Evolutionary conservation across 83 land plant genomes (phyloP), one percentile per base, ranked within the genome.

Genomic region (Diphasiastrum complanatum): DNA sequence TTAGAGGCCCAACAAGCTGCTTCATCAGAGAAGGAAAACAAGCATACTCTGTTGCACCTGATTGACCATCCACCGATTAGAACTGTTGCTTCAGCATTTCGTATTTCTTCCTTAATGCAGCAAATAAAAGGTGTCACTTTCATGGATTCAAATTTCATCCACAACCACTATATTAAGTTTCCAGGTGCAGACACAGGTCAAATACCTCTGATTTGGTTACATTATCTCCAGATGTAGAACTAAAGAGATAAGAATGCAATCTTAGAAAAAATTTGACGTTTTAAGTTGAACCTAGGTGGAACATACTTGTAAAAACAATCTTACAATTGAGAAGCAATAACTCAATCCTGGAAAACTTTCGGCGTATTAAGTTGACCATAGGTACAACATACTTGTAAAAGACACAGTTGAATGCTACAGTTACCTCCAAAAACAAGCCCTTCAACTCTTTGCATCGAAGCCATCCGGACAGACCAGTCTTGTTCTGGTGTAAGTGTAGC

Each of bases 371-470:
- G n/a, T n/a, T n/a, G n/a, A n/a, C n/a, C n/a, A n/a, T n/a, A n/a
- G n/a, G n/a, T n/a, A n/a, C n/a, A n/a, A n/a, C n/a, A n/a, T n/a
- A n/a, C n/a, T n/a, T n/a, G n/a, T 19, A 23, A 4, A 51, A 3
- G 22, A 6, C 3, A 14, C 33, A 26, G 12, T 25, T 20, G 22
- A 33, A 2, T 14, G 34, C 45, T n/a, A 61, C 19, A 52, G 55
- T 37, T 35, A 95, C 99, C 99, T 84, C 99, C 99, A 78, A 40
- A 78, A 45, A 95, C 81, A 59, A 95, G 84, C 20, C 83, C 97
- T 79, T 95, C 99, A 73, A 95, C 62, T 75, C 84, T 80, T 61
- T 95, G 99, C 92, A 95, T 82, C 19, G 99, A 97, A 46, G 93
- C 77, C 55, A 95, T 95, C 26, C 99, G 76, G 33, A 95, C 59